phyloP scores from a whole-genome alignment of 78 protist species.

The Dictyostelium firmibasis region DNA sequence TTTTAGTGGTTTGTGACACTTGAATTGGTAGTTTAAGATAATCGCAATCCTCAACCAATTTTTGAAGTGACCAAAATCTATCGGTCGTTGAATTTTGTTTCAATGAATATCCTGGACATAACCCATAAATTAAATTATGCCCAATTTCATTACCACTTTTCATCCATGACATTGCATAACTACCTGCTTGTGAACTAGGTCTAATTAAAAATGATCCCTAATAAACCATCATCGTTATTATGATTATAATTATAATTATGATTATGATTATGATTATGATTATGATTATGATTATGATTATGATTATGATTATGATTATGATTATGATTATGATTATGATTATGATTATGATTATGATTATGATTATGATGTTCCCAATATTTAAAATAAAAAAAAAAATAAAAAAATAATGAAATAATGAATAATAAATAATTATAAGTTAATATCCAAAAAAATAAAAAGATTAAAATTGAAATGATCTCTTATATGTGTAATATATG shows the following conservation, averaged over 20 bases:
- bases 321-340: not conserved
- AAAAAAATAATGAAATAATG: not conserved
- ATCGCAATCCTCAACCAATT: slow-evolving; percentile 63
- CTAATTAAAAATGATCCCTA: slow-evolving; percentile 78
- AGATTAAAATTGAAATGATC: too few relatives aligned
- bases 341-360: not conserved
- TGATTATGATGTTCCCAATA: not conserved
- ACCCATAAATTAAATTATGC: slow-evolving; percentile 70
- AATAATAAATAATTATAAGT: not conserved
- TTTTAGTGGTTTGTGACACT: slow-evolving; percentile 9
- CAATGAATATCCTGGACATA: slow-evolving; percentile 76
- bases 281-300: not conserved
- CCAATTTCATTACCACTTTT: slow-evolving; percentile 55
- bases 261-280: not conserved
- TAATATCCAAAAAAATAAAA: too few relatives aligned
- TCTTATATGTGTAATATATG: too few relatives aligned
- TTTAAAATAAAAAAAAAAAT: not conserved
- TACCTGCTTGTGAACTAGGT: slow-evolving; percentile 79
- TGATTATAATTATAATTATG: not conserved
- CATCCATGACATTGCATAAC: slow-evolving; percentile 82
- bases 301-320: not conserved
- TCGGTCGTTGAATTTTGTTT: slow-evolving; percentile 54
- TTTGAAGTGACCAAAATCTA: slow-evolving; percentile 68
- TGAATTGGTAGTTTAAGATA: slow-evolving; percentile 22
- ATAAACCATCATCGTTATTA: too few relatives aligned